Evolutionary conservation across 2,329 filamentous ascomycete genomes (phyloP).

Genomic region (Aschersonia sp.): DNA sequence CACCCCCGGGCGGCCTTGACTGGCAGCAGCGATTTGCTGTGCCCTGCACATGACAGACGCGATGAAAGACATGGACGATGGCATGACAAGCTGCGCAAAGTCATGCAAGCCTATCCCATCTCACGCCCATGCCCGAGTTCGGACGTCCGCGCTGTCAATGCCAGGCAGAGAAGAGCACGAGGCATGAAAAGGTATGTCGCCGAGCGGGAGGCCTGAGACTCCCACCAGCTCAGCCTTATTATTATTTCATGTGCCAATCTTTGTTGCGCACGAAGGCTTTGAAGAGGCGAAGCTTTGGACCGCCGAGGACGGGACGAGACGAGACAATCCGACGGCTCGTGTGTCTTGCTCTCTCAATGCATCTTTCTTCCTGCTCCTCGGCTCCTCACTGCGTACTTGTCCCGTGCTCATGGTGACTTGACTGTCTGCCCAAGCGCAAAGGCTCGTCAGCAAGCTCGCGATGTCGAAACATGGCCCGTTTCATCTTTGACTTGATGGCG

Average conservation of each 20-base stretch:
- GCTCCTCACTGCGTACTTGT: neutral
- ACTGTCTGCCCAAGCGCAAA: neutral
- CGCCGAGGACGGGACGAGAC: neutral
- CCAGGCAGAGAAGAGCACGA: neutral
- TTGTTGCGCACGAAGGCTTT: neutral
- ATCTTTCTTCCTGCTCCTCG: neutral
- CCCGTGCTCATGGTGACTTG: neutral
- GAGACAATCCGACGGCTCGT: neutral
- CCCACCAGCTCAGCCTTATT: neutral
- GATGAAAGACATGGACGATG: neutral
- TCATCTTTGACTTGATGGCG: constrained; percentile 8
- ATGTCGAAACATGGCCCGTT: constrained; percentile 13
- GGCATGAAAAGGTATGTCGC: neutral
- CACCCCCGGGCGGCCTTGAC: no score
- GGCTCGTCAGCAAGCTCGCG: neutral
- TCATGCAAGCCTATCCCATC: neutral
- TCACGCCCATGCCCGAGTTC: neutral
- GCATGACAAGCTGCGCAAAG: neutral
- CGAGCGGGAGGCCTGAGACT: neutral
- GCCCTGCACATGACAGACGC: neutral
- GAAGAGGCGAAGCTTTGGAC: neutral
- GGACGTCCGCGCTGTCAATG: neutral
- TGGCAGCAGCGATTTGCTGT: no score
- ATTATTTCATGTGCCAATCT: neutral
- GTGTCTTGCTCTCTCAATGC: neutral